Conservation (phyloP, 176 grass and related monocot genomes). For the Oryza australiensis region DNA sequence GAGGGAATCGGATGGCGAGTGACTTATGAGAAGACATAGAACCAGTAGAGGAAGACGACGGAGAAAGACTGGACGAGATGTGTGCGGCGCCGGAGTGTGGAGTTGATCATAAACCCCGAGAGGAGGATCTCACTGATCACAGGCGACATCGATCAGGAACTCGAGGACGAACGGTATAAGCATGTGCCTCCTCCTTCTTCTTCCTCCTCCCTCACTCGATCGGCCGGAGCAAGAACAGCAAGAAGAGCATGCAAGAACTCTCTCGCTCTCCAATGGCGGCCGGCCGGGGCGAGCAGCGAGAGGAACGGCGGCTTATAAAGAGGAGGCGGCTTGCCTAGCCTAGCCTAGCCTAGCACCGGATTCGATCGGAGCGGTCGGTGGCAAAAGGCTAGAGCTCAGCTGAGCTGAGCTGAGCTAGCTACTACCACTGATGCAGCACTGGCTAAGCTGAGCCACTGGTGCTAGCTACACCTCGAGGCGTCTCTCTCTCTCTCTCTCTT, state of each 20-base stretch:
- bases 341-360: conserved; percentile 9
- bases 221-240: conserved; percentile 25
- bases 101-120: conserved; percentile 99
- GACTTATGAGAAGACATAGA: conserved; percentile 99
- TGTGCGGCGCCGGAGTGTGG: conserved; percentile 81
- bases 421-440: neutral
- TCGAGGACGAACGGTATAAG: conserved; percentile 57
- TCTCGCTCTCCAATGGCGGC: neutral
- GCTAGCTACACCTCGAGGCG: neutral
- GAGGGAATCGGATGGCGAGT: neutral
- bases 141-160: conserved; percentile 86
- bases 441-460: neutral
- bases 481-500: too few relatives aligned
- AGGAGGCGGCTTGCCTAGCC: neutral
- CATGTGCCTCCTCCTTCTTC: conserved; percentile 42
- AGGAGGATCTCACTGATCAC: conserved; percentile 99
- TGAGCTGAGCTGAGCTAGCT: too few relatives aligned
- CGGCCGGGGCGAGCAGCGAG: neutral
- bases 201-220: neutral
- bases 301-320: conserved; percentile 22
- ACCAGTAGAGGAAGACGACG: conserved; percentile 99
- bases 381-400: neutral
- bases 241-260: neutral
- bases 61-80: conserved; percentile 99
- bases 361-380: conserved; percentile 27